Base-by-base conservation (phyloP, 192 early-diverging fungal genomes). In the Gonapodya prolifera region DNA sequence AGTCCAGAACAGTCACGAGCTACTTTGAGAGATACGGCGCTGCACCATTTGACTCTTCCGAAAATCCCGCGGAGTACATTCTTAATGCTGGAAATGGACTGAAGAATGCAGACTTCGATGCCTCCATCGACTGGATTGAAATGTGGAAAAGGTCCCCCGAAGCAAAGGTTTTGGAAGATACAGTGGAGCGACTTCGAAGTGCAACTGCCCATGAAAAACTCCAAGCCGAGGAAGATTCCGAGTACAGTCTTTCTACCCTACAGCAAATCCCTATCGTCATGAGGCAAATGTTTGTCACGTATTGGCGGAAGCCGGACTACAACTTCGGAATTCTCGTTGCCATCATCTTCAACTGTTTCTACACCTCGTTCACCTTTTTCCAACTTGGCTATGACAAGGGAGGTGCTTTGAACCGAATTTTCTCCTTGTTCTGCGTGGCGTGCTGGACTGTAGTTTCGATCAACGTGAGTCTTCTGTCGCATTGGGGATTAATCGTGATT, bases 51-150 rank as follows among this genome's bases (percentile, higher is more conserved):
- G 84, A 86, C 32, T 81, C 86, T 0, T 76, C 80, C 1, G 94
- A 86, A 36, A 94, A 95, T 79, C 92, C 92, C 34, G 94, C 94
- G 76, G 94, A 95, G 82, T 95, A 94, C 81, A 93, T 94, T 45
- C 80, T 95, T 36, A 91, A 95, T 77, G 90, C 90, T 74, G 86
- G 88, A 36, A 82, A 79, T 30, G 81, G 82, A 81, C 29, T 79
- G 13, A 78, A 35, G 32, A 78, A 80, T 31, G 79, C 80, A 8
- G 70, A 70, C 0, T 81, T 87, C 32, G 89, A 92, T 76, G 28
- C 28, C 71, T 30, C 71, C 16, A 29, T 32, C 71, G 32, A 73
- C 8, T 95, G 94, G 94, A 82, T 91, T 70, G 86, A 91, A 29
- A 76, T 88, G 16, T 95, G 94, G 94, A 80, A 80, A 32, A 77